Evolutionary conservation across 441 rosid species (phyloP), one percentile per base, ranked within the genome.

Genomic region (Brassica balearica): DNA sequence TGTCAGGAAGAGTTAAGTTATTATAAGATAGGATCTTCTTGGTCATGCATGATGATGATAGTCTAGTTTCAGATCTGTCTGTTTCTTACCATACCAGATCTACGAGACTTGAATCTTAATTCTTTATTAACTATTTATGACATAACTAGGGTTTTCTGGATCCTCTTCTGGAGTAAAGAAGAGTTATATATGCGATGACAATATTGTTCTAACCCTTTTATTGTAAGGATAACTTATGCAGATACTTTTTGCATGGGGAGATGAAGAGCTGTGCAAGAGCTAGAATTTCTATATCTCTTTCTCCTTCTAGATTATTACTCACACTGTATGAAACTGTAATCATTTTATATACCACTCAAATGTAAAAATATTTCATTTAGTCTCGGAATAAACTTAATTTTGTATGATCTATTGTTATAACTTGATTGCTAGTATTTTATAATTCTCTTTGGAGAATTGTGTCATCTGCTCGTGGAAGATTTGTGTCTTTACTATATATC

Each of bases 61-160:
- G 55, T 60, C 72, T 75, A 20, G n/a, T 59, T 75, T 71, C 67
- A 75, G 89, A 87, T 87, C 91, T 87, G 85, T 86, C 84, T 75
- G 84, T 80, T 83, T 88, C 78, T 87, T 81, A 43, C 29, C 43
- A 76, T 12, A 71, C 46, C 46, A 46, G 65, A 43, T 70, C 69
- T 71, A 48, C 36, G 51, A 65, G 20, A 29, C 59, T 60, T 10
- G 66, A 63, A 29, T 77, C 48, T 55, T 38, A 11, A 36, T 9
- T 62, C 22, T 7, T 36, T 34, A 36, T 19, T n/a, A 71, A 56
- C 2, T 72, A 56, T 12, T 6, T 58, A 15, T 71, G 59, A 78
- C 75, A 60, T 51, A 71, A 72, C 20, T 87, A 86, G 90, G 88
- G 91, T 80, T 85, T 51, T 66, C n/a, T 32, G 7, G 11, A 58